These are phyloP conservation scores for Penicillium manginii DNA, from an alignment of 495 filamentous ascomycete genomes.

Conservation along the genomic window DNA sequence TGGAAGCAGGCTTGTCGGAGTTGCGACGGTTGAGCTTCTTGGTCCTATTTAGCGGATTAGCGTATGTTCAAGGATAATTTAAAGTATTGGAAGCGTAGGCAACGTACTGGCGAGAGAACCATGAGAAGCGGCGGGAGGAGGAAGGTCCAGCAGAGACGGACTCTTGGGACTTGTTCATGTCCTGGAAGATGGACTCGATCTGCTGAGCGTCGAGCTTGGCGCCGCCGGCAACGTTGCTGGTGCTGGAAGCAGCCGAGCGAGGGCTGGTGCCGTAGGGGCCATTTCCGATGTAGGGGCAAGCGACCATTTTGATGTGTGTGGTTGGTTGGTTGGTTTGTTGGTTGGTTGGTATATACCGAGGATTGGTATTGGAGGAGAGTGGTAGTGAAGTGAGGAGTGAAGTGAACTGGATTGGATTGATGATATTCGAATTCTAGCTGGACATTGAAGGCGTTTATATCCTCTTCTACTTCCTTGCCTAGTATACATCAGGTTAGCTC, in stretches of 20 bases:
- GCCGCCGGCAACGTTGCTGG: neutral
- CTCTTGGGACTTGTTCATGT: neutral
- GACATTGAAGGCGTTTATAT: neutral
- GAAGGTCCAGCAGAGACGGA: neutral
- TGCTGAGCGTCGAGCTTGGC: slow-evolving; percentile 1
- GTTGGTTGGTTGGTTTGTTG: neutral
- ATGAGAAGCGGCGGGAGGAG: neutral
- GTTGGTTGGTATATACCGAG: neutral
- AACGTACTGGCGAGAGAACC: neutral
- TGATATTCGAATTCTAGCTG: neutral
- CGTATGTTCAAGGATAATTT: neutral
- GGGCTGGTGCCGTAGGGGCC: slow-evolving; percentile 2
- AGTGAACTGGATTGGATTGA: neutral
- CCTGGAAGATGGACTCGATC: slow-evolving; percentile 5
- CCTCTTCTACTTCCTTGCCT: neutral
- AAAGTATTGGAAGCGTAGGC: too few relatives aligned
- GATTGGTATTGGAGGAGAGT: neutral
- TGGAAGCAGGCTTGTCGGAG: neutral
- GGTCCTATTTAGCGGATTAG: neutral
- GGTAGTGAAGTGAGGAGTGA: neutral
- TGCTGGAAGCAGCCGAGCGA: neutral
- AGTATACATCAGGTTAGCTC: neutral
- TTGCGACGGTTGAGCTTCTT: neutral
- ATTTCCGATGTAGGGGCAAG: neutral
- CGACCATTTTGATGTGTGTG: slow-evolving; percentile 5